Percentiles rank a stretch among this genome's conserved stretches.
Evolutionary conservation across 1,284 basidiomycete genomes (phyloP).

Genomic region (Sporisorium exsertum): DNA sequence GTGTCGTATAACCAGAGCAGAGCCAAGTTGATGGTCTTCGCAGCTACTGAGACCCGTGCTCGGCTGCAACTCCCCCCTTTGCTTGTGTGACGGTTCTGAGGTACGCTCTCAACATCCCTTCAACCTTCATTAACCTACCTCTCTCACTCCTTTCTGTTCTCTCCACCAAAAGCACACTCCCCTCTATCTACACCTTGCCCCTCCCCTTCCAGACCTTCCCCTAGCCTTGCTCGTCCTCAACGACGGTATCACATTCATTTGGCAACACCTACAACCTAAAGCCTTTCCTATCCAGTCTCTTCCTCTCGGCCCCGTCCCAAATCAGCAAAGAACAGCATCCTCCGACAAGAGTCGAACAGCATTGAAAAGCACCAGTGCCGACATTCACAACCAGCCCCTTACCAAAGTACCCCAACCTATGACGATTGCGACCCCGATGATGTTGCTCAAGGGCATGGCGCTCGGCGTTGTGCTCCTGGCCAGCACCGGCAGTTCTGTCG

Average conservation of each 20-base stretch:
- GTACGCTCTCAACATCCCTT: neutral
- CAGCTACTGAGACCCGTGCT: neutral
- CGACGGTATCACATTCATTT: slow-evolving; percentile 4
- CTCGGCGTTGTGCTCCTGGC: slow-evolving; percentile 29
- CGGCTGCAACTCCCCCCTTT: neutral
- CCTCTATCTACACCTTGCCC: neutral
- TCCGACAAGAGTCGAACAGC: neutral
- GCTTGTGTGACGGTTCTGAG: neutral
- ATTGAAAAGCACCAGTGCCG: neutral
- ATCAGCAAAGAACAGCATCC: neutral
- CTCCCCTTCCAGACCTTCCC: neutral
- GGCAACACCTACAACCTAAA: neutral
- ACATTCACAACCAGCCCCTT: neutral
- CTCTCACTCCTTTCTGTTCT: neutral
- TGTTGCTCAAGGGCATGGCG: slow-evolving; percentile 24
- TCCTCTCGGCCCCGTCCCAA: neutral
- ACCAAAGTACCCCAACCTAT: slow-evolving; percentile 1
- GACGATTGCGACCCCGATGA: slow-evolving; percentile 10
- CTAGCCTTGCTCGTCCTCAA: neutral
- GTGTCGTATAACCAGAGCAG: neutral
- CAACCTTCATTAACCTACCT: neutral
- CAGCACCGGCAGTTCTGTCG: slow-evolving; percentile 10
- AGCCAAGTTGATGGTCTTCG: neutral
- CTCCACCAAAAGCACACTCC: slow-evolving; percentile 1
- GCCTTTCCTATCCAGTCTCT: neutral